Evolutionary conservation across 1,284 basidiomycete genomes (phyloP).

Genomic region (Coniferiporia sulphurascens): DNA sequence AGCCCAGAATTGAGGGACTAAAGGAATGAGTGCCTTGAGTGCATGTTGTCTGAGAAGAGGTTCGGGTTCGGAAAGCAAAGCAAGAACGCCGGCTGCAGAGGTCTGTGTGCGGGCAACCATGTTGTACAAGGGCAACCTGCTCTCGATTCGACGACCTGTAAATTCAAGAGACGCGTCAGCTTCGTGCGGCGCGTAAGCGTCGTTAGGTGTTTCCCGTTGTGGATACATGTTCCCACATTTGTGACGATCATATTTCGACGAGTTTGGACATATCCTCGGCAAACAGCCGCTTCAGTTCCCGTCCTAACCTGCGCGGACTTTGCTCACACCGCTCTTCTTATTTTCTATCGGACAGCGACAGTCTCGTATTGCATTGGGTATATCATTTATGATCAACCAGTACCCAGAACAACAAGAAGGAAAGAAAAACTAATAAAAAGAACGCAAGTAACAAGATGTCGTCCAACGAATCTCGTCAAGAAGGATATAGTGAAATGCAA

Average conservation of each 20-base stretch:
- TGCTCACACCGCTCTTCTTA: background rate
- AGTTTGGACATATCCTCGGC: background rate
- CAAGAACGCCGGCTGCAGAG: constrained; percentile 84
- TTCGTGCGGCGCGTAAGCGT: constrained; percentile 4
- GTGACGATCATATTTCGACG: background rate
- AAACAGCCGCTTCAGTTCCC: background rate
- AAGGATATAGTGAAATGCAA: constrained; percentile 1
- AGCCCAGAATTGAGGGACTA: constrained; percentile 94
- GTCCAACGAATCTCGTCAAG: constrained; percentile 16
- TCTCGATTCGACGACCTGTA: constrained; percentile 19
- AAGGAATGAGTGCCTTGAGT: constrained; percentile 71
- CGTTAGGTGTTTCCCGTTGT: background rate
- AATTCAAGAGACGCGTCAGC: constrained; percentile 1
- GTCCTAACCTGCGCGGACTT: no score
- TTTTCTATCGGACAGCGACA: background rate
- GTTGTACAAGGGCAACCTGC: constrained; percentile 21
- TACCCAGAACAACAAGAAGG: constrained; percentile 13
- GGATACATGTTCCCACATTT: background rate
- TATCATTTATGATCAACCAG: constrained; percentile 10
- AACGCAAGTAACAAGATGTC: constrained; percentile 8
- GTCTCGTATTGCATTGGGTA: constrained; percentile 9
- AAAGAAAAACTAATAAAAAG: constrained; percentile 4
- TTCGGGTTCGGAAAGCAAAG: constrained; percentile 84
- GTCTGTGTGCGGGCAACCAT: constrained; percentile 69
- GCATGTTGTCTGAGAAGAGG: constrained; percentile 86